A percentile compares a stretch with the other conserved stretches of the same genome.
These are phyloP conservation scores for Incumbomyces delicatus DNA, from an alignment of 2,329 filamentous ascomycete genomes.

Conservation along the genomic window DNA sequence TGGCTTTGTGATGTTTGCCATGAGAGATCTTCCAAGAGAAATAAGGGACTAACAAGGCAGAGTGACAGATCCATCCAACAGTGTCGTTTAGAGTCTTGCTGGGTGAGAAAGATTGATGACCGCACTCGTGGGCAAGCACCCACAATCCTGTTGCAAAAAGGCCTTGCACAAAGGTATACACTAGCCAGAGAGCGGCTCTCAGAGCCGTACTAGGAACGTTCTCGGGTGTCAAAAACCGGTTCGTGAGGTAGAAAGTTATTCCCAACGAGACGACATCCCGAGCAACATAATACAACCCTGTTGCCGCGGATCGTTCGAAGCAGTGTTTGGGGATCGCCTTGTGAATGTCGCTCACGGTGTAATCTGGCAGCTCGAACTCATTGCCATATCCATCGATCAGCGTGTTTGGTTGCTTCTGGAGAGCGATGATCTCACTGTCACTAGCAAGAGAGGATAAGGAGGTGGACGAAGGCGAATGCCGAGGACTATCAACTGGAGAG, in stretches of 20 bases:
- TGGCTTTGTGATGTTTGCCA: slow-evolving; percentile 99
- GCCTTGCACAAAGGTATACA: slow-evolving; percentile 74
- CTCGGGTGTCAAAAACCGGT: slow-evolving; percentile 83
- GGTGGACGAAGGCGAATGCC: slow-evolving; percentile 66
- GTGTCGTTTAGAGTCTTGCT: slow-evolving; percentile 84
- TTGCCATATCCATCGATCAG: slow-evolving; percentile 91
- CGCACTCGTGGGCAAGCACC: slow-evolving; percentile 96
- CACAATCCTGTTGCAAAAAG: slow-evolving; percentile 89
- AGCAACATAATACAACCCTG: slow-evolving; percentile 70
- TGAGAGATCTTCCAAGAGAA: slow-evolving; percentile 99
- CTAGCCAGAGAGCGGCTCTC: slow-evolving; percentile 56
- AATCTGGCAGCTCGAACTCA: slow-evolving; percentile 85
- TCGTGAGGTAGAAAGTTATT: slow-evolving; percentile 73
- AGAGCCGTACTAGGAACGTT: slow-evolving; percentile 59
- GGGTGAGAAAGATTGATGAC: slow-evolving; percentile 92
- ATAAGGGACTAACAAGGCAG: slow-evolving; percentile 81
- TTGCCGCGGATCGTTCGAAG: slow-evolving; percentile 73
- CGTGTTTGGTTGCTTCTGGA: slow-evolving; percentile 41
- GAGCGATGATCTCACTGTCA: slow-evolving; percentile 39
- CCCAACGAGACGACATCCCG: slow-evolving; percentile 67
- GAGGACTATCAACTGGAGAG: slow-evolving; percentile 51
- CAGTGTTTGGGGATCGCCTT: slow-evolving; percentile 97
- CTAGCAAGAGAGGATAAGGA: slow-evolving; percentile 85
- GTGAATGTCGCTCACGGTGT: slow-evolving; percentile 93
- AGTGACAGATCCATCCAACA: slow-evolving; percentile 87